Evolutionary conservation across 306 rosid species (phyloP), one percentile per base, ranked within the genome.

Genomic region (Parietaria judaica): DNA sequence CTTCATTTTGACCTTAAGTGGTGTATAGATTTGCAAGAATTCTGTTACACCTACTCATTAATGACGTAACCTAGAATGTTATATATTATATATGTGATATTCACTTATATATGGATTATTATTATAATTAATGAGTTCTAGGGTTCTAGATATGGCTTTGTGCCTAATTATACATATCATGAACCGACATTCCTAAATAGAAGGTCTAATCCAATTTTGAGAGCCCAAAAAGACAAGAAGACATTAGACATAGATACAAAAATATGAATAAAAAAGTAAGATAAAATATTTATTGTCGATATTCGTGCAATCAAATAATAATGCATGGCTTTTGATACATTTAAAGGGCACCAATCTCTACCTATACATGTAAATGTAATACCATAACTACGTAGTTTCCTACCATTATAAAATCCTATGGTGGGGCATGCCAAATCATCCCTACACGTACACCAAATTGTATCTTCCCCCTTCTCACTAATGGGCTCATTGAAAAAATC

Each of bases 241-340:
- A 7, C 50, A 13, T 3, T 7, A 7, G 50, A 7, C 50, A 46
- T 8, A 13, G 50, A 46, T 46, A 46, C 9, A 7, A 71, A 71
- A 54, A 11, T 56, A 69, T 36, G 68, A 55, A 60, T 56, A 68
- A 60, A 61, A 62, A 58, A 58, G 2, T 23, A 23, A 45, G 10
- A 67, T 10, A 61, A 23, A 23, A 23, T 23, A 0, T 11, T 55
- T 37, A 5, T 62, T 71, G 7, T 59, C n/a, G 57, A 60, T 71
- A 76, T 72, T 53, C n/a, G 64, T 36, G 23, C 38, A 44, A 51
- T 36, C 53, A 62, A 12, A 70, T 2, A 45, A 31, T 3, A 45
- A 31, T 15, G 38, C 52, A 63, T 51, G 53, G 53, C 53, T 14
- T 16, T 15, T 52, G 11, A 2, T 16, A 67, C 73, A 58, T 37